Evolutionary conservation across 495 filamentous ascomycete species (phyloP), one percentile per base, ranked within the genome.

Genomic region (Astrothelium macrocarpum): DNA sequence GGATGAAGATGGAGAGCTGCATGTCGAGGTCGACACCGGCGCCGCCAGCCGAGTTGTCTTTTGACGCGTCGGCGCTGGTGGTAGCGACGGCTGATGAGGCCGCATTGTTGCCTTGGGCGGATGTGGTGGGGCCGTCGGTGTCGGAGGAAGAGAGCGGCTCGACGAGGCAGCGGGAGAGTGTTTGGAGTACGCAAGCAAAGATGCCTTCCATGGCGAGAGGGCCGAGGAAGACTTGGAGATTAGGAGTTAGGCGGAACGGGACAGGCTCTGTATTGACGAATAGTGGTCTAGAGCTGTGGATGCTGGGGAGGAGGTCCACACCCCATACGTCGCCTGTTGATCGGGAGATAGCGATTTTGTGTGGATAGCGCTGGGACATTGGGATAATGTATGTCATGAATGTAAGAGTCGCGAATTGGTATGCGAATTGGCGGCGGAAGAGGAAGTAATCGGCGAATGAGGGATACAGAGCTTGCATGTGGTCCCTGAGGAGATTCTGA

Each of bases 301-400:
- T 89, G 68, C 82, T 83, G 0, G 92, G 86, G 70, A 96, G 87
- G 46, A 97, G 81, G 71, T 99, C 95, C 5, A 92, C 90, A 46
- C 91, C 93, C 95, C 95, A 97, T 68, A 99, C 86, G 70, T 95
- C 93, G 62, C 95, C 95, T 0, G 89, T 90, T 28, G 82, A 85
- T 32, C 95, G 86, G 42, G 93, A 89, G 67, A 99, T 91, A 73
- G 87, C 85, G 71, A 97, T 85, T 78, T 97, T 97, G 75, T 92
- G 90, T 3, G 95, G 95, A 70, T 90, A 97, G 62, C 95, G 89
- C 69, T 88, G 87, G 73, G 89, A 88, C 82, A 97, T 97, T 78
- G 90, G 90, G 78, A 99, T 89, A 65, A 95, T 87, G 72, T 96
- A 97, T 39, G 95, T 99, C 89, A 99, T 95, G 79, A 97, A 99